Base-by-base conservation (phyloP, 345 rosid genomes). In the Clausena lansium region DNA sequence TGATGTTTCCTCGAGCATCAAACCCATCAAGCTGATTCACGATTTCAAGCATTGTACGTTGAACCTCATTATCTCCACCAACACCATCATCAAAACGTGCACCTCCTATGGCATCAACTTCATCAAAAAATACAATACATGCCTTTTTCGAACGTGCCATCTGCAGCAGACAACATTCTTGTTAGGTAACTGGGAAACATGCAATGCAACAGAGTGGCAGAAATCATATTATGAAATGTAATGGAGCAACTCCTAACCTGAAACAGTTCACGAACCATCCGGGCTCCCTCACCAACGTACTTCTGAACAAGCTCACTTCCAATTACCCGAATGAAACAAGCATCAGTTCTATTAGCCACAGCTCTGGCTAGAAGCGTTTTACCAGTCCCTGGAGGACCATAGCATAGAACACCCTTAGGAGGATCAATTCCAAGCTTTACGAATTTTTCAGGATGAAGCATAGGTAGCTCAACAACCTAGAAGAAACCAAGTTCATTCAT, bases 291-390 rank as follows among this genome's bases (percentile, higher is more conserved):
- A 57, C 98, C 98, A 17, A 95, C 97, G 76, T 95, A 95, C 83
- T 95, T 95, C 77, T 95, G 99, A 80, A 95, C 99, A 74, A 95
- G 97, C 85, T 95, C 99, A 82, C 99, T 95, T 36, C 99, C 99
- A 70, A 93, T 95, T 66, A 95, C 98, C 65, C 97, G 91, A 60
- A 95, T 95, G 83, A 95, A 95, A 82, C 99, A 93, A 71, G 99
- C 99, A 88, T 95, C 98, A 6, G 99, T 95, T 86, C 99, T 90
- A 63, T 95, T 95, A 70, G 99, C 98, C 65, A 95, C 93, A 69
- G 99, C 98, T 83, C 98, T 92, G 8, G 98, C 99, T 59, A 95
- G 82, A 65, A 95, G 85, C 17, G 98, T 95, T 86, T 95, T 93
- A 32, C 99, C 98, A 1, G 99, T 93, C 27, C 98, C 99, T 0